phyloP scores from a whole-genome alignment of 805 yeast genomes.

The Monosporozyma solicola region DNA sequence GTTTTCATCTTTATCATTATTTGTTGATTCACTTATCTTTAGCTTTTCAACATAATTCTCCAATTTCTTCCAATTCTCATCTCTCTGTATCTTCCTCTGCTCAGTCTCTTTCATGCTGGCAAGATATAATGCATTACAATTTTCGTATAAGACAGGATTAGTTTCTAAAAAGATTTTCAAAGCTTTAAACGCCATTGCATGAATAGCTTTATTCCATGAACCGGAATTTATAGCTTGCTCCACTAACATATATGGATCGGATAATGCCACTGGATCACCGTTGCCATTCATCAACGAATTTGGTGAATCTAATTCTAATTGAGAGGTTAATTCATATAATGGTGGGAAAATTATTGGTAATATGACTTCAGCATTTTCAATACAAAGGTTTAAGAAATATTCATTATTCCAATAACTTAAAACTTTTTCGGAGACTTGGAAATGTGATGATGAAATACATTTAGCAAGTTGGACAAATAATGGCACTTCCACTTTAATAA shows the following conservation, averaged over 20 bases:
- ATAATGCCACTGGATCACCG: slow-evolving; percentile 4
- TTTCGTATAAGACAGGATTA: slow-evolving; percentile 83
- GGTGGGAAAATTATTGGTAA: slow-evolving; percentile 88
- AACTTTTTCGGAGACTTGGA: slow-evolving; percentile 95
- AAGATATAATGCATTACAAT: slow-evolving; percentile 81
- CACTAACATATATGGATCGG: slow-evolving; percentile 31
- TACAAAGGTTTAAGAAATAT: slow-evolving; percentile 79
- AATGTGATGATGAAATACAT: slow-evolving; percentile 90
- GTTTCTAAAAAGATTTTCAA: slow-evolving; percentile 87
- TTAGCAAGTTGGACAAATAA: slow-evolving; percentile 87
- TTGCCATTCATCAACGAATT: slow-evolving; percentile 2
- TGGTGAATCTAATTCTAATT: slow-evolving; percentile 25
- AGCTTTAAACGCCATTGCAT: slow-evolving; percentile 83
- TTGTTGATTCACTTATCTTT: slow-evolving; percentile 11
- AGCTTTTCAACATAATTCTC: slow-evolving; percentile 46
- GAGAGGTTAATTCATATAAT: slow-evolving; percentile 70
- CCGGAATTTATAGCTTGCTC: slow-evolving; percentile 37
- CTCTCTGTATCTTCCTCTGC: slow-evolving; percentile 50
- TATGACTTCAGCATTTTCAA: slow-evolving; percentile 87
- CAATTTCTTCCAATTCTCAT: slow-evolving; percentile 61
- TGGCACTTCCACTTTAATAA: slow-evolving; percentile 85
- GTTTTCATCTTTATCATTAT: not conserved
- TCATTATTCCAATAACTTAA: slow-evolving; percentile 92
- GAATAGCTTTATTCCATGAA: slow-evolving; percentile 93
- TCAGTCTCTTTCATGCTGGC: slow-evolving; percentile 69